Evolutionary conservation across 352 stramenopile genomes (phyloP), one percentile per base, ranked within the genome.

Genomic region (Pythium aphanidermatum): DNA sequence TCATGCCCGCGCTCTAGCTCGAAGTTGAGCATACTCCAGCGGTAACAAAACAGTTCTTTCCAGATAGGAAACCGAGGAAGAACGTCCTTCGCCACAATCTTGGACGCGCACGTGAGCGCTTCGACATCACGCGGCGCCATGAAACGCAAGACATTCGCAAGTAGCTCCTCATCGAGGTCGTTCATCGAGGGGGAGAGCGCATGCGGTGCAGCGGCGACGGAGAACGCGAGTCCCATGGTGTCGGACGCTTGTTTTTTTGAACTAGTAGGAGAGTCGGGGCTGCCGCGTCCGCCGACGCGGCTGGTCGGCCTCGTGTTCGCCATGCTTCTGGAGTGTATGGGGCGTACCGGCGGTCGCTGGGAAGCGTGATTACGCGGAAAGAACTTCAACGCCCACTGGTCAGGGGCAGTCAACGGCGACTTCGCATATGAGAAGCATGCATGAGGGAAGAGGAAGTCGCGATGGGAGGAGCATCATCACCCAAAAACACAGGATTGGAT

Each of bases 11-110:
- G 38, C 21, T 58, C 41, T 0, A 88, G 49, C 24, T 66, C 46
- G 28, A 77, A 88, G 44, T 89, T 89, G 23, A 84, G 63, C 47
- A 54, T 52, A 9, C 67, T 62, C 77, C 77, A 89, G 8, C 70
- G 74, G 14, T 55, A 58, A 17, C 53, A 61, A 39, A 89, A 89
- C 21, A 86, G 62, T 38, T 55, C 38, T 39, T 67, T 75, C 77
- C 77, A 89, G 49, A 89, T 58, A 11, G 74, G 63, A 26, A 79
- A 86, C n/a, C 32, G 38, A 29, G 65, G 67, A 13, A 89, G 20
- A 27, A 86, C 72, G 14, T 74, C 35, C 1, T 45, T 41, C 46
- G 65, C 63, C 21, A 89, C 58, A 16, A 56, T 28, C 28, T 56
- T 56, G 25, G 63, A 77, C 23, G 74, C 72, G 3, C 83, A 70